These are phyloP conservation scores for Aspergillus sp. DNA, from an alignment of 2,329 filamentous ascomycete genomes.

Conservation along the genomic window DNA sequence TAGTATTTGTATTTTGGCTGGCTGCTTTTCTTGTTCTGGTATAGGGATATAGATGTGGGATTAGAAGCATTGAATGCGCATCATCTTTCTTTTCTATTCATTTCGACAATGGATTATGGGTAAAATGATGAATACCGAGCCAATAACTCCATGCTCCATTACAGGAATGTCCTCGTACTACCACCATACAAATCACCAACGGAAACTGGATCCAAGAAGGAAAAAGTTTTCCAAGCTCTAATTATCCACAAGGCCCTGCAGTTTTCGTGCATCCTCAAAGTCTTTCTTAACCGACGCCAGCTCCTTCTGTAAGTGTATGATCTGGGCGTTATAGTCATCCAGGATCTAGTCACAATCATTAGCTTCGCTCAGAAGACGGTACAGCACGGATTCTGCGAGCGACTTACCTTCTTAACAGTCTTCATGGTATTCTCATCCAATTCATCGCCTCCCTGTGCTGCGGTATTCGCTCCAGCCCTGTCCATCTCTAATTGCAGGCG, in stretches of 20 bases:
- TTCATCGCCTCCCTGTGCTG: conserved; percentile 35
- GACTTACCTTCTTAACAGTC: conserved; percentile 51
- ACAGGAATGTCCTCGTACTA: conserved; percentile 1
- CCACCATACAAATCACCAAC: conserved; percentile 6
- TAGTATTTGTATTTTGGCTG: conserved; percentile 24
- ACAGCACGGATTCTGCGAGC: too few species aligned
- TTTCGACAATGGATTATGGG: conserved; percentile 3
- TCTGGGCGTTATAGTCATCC: conserved; percentile 43
- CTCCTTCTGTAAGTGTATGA: conserved; percentile 54
- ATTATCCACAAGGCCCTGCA: conserved; percentile 15
- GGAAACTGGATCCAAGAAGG: background rate
- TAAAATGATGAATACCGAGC: conserved; percentile 3
- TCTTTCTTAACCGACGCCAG: conserved; percentile 52
- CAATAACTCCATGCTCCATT: conserved; percentile 1
- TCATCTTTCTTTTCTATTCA: background rate
- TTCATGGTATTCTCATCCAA: conserved; percentile 53
- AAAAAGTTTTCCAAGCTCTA: background rate
- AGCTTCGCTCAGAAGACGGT: conserved; percentile 1
- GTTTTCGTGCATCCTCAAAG: conserved; percentile 47
- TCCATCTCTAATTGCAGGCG: conserved; percentile 54
- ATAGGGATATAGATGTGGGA: too few species aligned
- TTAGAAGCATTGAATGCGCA: background rate
- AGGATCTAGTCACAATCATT: conserved; percentile 33
- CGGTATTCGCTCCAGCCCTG: conserved; percentile 38
- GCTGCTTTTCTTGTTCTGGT: conserved; percentile 7